Percentiles rank a stretch among this genome's conserved stretches.
Conservation (phyloP, 352 stramenopile genomes). For the Halophytophthora batemanensis region DNA sequence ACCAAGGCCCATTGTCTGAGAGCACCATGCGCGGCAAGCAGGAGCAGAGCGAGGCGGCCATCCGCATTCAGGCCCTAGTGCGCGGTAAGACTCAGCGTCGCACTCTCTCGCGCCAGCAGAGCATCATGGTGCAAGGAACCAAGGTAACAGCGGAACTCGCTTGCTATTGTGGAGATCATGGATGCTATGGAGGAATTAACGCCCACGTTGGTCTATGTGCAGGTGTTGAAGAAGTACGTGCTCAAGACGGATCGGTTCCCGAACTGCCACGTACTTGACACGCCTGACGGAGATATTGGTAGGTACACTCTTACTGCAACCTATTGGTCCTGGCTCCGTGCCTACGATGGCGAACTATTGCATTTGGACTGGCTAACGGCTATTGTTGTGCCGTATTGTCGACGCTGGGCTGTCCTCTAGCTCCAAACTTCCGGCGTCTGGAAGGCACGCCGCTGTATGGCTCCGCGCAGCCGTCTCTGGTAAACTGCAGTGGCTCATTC, state of each 20-base stretch:
- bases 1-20: constrained; percentile 13
- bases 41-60: constrained; percentile 42
- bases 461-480: constrained; percentile 66
- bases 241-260: constrained; percentile 82
- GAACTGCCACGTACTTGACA: constrained; percentile 72
- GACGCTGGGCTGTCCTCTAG: constrained; percentile 13
- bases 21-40: constrained; percentile 12
- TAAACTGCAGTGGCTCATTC: constrained; percentile 15
- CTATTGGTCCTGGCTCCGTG: neutral
- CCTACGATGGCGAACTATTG: neutral
- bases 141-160: constrained; percentile 37
- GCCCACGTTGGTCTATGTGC: neutral
- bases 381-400: too few relatives aligned
- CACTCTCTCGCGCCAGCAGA: constrained; percentile 47
- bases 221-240: constrained; percentile 82
- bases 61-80: constrained; percentile 70
- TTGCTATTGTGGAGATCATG: neutral
- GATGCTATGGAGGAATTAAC: constrained; percentile 1
- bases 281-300: constrained; percentile 61
- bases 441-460: constrained; percentile 69
- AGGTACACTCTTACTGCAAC: neutral
- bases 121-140: constrained; percentile 60
- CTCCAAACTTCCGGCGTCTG: constrained; percentile 78
- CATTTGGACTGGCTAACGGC: neutral
- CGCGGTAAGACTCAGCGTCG: constrained; percentile 52